These are phyloP conservation scores for Lodderomyces pseudojiufengensis DNA, from an alignment of 1,139 yeast species.

Conservation along the genomic window DNA sequence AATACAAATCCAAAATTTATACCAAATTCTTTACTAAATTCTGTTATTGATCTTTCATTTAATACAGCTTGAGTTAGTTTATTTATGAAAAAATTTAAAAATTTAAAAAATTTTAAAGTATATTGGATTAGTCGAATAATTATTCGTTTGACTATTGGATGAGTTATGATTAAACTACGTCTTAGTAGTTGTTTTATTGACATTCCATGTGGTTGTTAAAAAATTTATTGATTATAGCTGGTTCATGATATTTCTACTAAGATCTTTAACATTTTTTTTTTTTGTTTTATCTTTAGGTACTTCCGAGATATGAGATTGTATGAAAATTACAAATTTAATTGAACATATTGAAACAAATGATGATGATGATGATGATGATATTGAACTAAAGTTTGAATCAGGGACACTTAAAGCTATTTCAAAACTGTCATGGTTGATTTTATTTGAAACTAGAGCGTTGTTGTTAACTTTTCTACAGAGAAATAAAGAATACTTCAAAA, in stretches of 20 bases:
- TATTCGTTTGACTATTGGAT: conserved; percentile 3
- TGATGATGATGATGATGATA: not conserved
- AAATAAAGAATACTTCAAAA: not conserved
- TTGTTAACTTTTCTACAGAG: conserved; percentile 1
- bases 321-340: conserved; percentile 9
- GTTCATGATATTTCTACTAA: not conserved
- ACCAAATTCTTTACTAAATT: conserved; percentile 6
- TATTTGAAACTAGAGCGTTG: conserved; percentile 6
- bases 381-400: not conserved
- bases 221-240: too few species aligned
- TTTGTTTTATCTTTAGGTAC: not conserved
- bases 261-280: conserved; percentile 1
- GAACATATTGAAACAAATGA: conserved; percentile 7
- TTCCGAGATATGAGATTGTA: not conserved
- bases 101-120: not conserved
- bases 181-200: conserved; percentile 1
- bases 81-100: not conserved
- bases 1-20: conserved; percentile 5
- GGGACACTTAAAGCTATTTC: not conserved
- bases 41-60: conserved; percentile 7
- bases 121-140: conserved; percentile 2
- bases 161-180: not conserved
- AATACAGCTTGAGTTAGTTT: conserved; percentile 7
- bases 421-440: conserved; percentile 6
- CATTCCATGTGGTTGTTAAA: too few species aligned